Base-by-base conservation (phyloP, 805 yeast species). In the Yamadazyma kitorensis region DNA sequence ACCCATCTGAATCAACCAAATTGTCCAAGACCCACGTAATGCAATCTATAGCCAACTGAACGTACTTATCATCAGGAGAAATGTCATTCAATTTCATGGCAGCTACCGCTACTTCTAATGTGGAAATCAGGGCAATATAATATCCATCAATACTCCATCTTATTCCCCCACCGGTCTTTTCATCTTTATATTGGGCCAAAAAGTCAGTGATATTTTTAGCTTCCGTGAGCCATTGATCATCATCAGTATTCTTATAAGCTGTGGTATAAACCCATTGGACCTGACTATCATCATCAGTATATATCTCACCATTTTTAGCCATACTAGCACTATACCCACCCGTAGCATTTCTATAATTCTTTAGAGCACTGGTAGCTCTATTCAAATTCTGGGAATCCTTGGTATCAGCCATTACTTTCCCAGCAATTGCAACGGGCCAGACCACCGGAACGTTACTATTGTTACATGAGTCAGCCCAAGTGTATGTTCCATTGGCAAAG, bases 151-250 rank as follows among this genome's bases (percentile, higher is more conserved):
- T 34, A 6, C 33, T 17, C 58, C 58, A 54, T 12, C 25, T 34
- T 11, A 53, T 40, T 3, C 58, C 59, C 4, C 58, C 58, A 11
- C 30, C 59, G 15, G 80, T 82, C 24, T 81, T 81, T 43, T 84
- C 93, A 34, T 77, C 72, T 59, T 84, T 86, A 86, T 43, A 35
- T 5, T 17, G 12, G 56, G 85, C 87, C 51, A 91, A 64, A 52
- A 89, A 87, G 14, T 32, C 38, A 17, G 31, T 17, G 3, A 53
- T 48, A 15, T 34, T 31, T 15, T 37, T 13, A 6, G 36, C 37
- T 26, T 36, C 40, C 9, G 29, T 27, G 9, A 39, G 27, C n/a
- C 37, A 31, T 4, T 24, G 25, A 1, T 13, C 17, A 12, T 37
- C 23, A 1, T 16, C 5, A 7, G 44, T 37, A 3, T 22, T 25